Evolutionary conservation across 441 rosid genomes (phyloP).

Genomic region (Macaranga tanarius): DNA sequence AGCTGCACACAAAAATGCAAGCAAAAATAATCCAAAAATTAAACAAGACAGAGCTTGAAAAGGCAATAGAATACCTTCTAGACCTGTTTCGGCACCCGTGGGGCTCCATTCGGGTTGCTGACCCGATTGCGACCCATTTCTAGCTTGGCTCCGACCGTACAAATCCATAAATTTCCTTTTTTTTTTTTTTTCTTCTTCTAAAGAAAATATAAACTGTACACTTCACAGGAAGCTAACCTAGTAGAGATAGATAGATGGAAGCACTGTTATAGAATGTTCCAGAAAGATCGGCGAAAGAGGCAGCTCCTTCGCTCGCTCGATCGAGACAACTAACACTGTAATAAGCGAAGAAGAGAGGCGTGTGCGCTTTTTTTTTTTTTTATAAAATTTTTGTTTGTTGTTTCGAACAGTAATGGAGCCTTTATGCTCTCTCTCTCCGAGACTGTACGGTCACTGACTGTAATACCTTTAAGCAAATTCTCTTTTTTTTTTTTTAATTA

Average conservation of each 20-base stretch:
- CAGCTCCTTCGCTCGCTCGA: slow-evolving; percentile 20
- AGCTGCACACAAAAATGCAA: slow-evolving; percentile 24
- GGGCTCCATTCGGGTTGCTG: slow-evolving; percentile 55
- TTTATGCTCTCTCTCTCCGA: not conserved
- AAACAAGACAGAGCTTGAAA: not conserved
- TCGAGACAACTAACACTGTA: slow-evolving; percentile 12
- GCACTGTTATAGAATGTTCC: slow-evolving; percentile 19
- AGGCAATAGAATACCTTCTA: slow-evolving; percentile 45
- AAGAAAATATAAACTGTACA: slow-evolving; percentile 33
- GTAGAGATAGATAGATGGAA: not conserved
- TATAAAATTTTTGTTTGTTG: too few relatives aligned
- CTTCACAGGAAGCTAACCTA: slow-evolving; percentile 17
- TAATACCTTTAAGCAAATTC: not conserved
- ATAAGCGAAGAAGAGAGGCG: slow-evolving; percentile 9
- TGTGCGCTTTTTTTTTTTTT: not conserved
- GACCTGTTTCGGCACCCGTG: slow-evolving; percentile 45
- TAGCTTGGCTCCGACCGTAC: slow-evolving; percentile 56
- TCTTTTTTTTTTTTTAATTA: not conserved
- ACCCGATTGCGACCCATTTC: slow-evolving; percentile 58
- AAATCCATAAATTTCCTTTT: slow-evolving; percentile 45
- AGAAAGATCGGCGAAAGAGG: slow-evolving; percentile 24
- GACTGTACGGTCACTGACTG: slow-evolving; percentile 14
- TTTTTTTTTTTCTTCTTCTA: too few relatives aligned
- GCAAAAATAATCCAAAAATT: slow-evolving; percentile 16
- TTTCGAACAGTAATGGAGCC: slow-evolving; percentile 10